Percentiles rank a stretch among this genome's conserved stretches.
phyloP scores from a whole-genome alignment of 2,329 filamentous ascomycete genomes.

The Alternaria longipes region DNA sequence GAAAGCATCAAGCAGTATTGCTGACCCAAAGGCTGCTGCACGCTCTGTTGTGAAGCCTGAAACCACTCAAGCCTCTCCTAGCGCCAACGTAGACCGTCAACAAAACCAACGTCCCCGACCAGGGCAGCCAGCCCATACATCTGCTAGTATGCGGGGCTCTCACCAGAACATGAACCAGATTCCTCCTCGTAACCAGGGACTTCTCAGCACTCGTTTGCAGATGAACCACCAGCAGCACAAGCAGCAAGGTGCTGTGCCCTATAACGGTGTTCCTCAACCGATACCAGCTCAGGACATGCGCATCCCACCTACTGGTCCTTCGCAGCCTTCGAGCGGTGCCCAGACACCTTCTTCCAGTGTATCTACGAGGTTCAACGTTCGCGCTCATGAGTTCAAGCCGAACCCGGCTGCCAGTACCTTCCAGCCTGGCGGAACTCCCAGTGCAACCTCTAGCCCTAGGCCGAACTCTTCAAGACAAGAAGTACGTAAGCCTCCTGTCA shows the following conservation, averaged over 20 bases:
- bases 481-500: constrained; percentile 46
- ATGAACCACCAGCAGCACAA: constrained; percentile 64
- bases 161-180: constrained; percentile 54
- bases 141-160: constrained; percentile 55
- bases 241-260: constrained; percentile 49
- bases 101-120: constrained; percentile 57
- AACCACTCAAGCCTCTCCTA: constrained; percentile 41
- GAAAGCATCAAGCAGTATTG: constrained; percentile 54
- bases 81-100: constrained; percentile 55
- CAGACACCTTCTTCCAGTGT: constrained; percentile 64
- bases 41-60: constrained; percentile 50
- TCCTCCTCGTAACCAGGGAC: constrained; percentile 53
- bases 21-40: constrained; percentile 44
- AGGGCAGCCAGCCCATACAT: constrained; percentile 51
- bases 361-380: constrained; percentile 67
- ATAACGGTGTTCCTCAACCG: constrained; percentile 62
- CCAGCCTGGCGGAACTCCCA: constrained; percentile 71
- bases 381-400: constrained; percentile 81
- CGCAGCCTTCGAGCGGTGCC: constrained; percentile 58
- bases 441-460: constrained; percentile 76
- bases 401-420: constrained; percentile 83
- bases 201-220: constrained; percentile 61
- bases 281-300: constrained; percentile 72
- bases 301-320: constrained; percentile 77
- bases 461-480: constrained; percentile 55